Evolutionary conservation across 208 protist genomes (phyloP), one percentile per base, ranked within the genome.

Genomic region (Lotmaria passim): DNA sequence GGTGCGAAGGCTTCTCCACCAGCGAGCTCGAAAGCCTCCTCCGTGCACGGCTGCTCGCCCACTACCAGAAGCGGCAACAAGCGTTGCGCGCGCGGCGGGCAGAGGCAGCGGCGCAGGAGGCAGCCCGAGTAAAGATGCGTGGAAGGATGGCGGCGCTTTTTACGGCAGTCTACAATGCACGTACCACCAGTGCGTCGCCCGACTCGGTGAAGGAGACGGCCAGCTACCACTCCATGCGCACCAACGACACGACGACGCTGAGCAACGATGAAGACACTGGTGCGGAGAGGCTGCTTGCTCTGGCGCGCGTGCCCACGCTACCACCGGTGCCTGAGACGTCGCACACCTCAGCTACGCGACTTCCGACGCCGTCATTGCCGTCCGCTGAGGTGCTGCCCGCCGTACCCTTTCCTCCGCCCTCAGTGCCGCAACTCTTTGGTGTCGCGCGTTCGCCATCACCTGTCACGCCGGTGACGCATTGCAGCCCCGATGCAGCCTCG

Each of bases 91-190:
- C 52, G 0, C 56, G 70, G 56, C 80, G 77, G 2, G 70, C 79
- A 52, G 75, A 72, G 28, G 41, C 69, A 12, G 73, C 65, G 8
- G 66, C 51, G 7, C 70, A 69, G 36, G 85, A 85, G 52, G 75
- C 71, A 3, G 71, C 69, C 11, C 72, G 73, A 0, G 47, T 12
- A 10, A 26, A 46, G 23, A 44, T 79, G 26, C 75, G 66, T 7
- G 71, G 59, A 57, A 78, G 84, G 65, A 68, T 93, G 14, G 77
- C 77, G 31, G 79, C 75, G 12, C 6, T 93, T 21, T 93, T 87
- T 64, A 71, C 73, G 3, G 52, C 78, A 11, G 65, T 69, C 14
- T 85, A 78, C 46, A 34, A 34, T 7, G 56, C 62, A 26, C 36
- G 38, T 6, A 63, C 76, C 1, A 51, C 33, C n/a, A 64, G 55